Evolutionary conservation across 192 early-diverging fungal genomes (phyloP).

Genomic region (Piromyces sp.): DNA sequence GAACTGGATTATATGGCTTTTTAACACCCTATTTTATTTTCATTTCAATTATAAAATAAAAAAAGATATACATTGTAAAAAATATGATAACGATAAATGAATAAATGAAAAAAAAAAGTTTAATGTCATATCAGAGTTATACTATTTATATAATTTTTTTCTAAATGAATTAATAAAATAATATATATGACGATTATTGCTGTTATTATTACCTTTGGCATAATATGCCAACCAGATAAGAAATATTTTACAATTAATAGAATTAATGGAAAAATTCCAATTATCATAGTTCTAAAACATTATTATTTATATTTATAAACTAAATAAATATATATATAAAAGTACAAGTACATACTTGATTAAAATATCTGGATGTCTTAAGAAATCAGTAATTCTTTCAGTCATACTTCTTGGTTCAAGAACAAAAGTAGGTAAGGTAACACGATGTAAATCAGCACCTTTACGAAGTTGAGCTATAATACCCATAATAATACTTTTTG

Average conservation of each 20-base stretch:
- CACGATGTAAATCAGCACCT: conserved; percentile 76
- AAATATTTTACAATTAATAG: conserved; percentile 72
- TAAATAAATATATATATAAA: no score
- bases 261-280: no score
- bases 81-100: neutral
- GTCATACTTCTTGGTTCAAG: conserved; percentile 84
- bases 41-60: neutral
- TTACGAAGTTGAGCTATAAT: conserved; percentile 75
- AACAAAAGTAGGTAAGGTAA: conserved; percentile 91
- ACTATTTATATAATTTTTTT: no score
- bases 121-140: no score
- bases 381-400: conserved; percentile 91
- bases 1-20: conserved; percentile 88
- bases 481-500: conserved; percentile 49
- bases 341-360: neutral
- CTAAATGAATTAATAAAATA: no score
- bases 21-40: conserved; percentile 48
- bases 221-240: conserved; percentile 82
- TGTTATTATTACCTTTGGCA: conserved; percentile 49
- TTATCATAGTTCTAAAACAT: no score
- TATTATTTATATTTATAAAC: no score
- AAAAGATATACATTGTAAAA: neutral
- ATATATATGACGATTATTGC: no score
- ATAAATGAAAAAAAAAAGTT: neutral
- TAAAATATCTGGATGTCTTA: conserved; percentile 57